Conservation (phyloP, 257 asterid species). For the Solanum etuberosum region DNA sequence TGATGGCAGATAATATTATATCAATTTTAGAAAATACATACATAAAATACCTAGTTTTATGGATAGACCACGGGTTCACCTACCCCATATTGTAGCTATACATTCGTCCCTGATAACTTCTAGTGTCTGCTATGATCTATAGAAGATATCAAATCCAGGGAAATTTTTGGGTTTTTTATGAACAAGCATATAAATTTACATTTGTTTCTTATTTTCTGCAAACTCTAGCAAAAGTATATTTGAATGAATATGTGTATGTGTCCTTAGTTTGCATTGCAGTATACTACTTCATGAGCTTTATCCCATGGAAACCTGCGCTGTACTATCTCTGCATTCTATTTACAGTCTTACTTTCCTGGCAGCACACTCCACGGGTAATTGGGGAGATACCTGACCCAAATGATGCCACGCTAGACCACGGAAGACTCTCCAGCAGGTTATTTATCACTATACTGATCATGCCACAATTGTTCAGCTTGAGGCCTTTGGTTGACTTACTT, state of each 20-base stretch:
- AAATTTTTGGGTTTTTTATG: neutral
- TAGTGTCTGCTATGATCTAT: neutral
- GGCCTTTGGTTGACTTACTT: neutral
- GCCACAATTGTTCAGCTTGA: neutral
- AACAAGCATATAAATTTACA: neutral
- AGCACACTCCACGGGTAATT: slow-evolving; percentile 91
- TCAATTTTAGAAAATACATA: neutral
- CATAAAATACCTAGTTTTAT: neutral
- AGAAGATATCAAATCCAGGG: neutral
- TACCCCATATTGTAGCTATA: neutral
- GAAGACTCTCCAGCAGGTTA: slow-evolving; percentile 74
- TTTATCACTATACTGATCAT: neutral
- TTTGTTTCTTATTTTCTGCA: neutral
- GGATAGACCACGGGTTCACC: neutral
- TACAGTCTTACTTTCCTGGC: slow-evolving; percentile 28
- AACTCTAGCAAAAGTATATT: neutral
- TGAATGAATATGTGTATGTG: neutral
- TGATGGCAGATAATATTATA: neutral
- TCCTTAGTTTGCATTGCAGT: neutral
- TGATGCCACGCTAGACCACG: slow-evolving; percentile 85
- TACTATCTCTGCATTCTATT: slow-evolving; percentile 1
- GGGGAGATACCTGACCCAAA: slow-evolving; percentile 67
- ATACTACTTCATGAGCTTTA: neutral
- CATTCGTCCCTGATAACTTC: neutral
- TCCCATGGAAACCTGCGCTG: neutral